Base-by-base conservation (phyloP, 2,329 filamentous ascomycete species). In the Rhynchosporium graminicola region DNA sequence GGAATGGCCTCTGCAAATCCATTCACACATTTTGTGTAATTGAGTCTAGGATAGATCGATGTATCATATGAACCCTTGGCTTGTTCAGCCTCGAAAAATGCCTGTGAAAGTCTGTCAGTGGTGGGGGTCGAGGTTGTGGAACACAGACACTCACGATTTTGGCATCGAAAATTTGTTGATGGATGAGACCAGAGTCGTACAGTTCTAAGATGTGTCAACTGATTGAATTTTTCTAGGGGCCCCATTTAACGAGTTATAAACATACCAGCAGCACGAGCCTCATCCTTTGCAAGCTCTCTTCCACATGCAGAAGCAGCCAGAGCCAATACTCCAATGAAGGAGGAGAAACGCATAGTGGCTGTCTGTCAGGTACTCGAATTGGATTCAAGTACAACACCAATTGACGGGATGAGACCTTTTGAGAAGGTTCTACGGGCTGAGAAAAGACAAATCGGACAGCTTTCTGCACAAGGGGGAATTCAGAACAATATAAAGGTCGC, bases 1-100 rank as follows among this genome's bases (percentile, higher is more conserved):
- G 76, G 74, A 31, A 80, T 75, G 50, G 79, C 79, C 45, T 74
- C 75, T 3, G 78, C 80, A 12, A 76, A 68, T 3, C 80, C 80
- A 28, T 79, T 72, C 8, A 74, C 71, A 65, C 80, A 83, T 7
- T 65, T 63, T 4, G 75, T 74, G 67, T 75, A 77, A 13, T 75
- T 75, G 5, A 78, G 72, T 55, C 74, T 73, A 3, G 76, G 77
- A 38, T 74, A 78, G 40, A 73, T 69, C 2, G 72, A 68, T 47
- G 74, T 76, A 8, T 74, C 69, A 61, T 77, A 76, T 2, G 67
- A 63, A 36, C 77, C 77, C 9, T 73, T 69, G 4, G 68, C 74
- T 29, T 71, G 68, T 43, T 77, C 74, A 72, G 71, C 45, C 65
- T 71, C 73, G 74, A 60, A 65, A 36, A 54, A 47, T 43, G 59